Conservation (phyloP, 768 basidiomycete species). For the Auriscalpium vulgare region DNA sequence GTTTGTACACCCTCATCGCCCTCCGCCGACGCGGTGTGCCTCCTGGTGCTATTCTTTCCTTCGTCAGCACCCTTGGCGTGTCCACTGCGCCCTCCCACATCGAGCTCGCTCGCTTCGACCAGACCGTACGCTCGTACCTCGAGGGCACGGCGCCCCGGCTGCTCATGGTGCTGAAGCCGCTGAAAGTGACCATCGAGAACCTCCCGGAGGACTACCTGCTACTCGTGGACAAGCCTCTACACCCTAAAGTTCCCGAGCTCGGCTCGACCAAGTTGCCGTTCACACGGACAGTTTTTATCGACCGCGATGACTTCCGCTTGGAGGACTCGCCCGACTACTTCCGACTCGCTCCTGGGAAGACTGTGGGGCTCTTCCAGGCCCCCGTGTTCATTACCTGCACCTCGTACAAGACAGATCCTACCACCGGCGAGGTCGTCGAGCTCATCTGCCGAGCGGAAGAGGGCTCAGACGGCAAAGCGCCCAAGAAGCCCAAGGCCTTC, state of each 20-base stretch:
- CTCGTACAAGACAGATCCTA: conserved; percentile 73
- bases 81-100: conserved; percentile 80
- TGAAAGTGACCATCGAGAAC: conserved; percentile 90
- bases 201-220: conserved; percentile 77
- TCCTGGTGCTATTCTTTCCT: conserved; percentile 90
- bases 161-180: conserved; percentile 83
- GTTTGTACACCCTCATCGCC: conserved; percentile 93
- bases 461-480: conserved; percentile 31
- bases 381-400: conserved; percentile 89
- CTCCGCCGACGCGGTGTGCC: conserved; percentile 92
- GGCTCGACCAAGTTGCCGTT: conserved; percentile 80
- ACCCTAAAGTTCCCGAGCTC: conserved; percentile 87
- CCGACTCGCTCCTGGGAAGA: conserved; percentile 95
- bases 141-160: conserved; percentile 84
- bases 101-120: conserved; percentile 85
- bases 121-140: conserved; percentile 79
- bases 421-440: conserved; percentile 67
- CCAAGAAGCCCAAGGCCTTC: conserved; percentile 83
- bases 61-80: conserved; percentile 91
- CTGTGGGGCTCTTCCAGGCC: conserved; percentile 91
- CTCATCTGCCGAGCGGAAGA: conserved; percentile 76
- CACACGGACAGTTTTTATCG: conserved; percentile 86
- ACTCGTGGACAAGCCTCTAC: conserved; percentile 84
- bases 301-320: conserved; percentile 85
- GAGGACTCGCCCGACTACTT: conserved; percentile 94